Base-by-base conservation (phyloP, 2,329 filamentous ascomycete species). In the Colletotrichum eleusines region DNA sequence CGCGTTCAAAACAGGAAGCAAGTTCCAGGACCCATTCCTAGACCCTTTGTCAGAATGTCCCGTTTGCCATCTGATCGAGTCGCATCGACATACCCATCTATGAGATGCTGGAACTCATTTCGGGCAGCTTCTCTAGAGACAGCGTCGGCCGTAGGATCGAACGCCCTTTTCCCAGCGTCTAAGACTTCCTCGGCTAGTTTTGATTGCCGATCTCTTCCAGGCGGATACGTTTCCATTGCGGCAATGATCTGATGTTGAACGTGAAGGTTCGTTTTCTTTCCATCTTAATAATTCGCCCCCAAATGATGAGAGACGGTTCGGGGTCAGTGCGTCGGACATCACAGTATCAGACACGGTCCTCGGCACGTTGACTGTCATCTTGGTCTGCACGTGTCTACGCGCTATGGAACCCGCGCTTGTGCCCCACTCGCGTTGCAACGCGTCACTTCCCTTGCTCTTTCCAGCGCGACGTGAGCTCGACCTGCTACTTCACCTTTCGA, bases 1-100 rank as follows among this genome's bases (percentile, higher is more conserved):
- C 23, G 87, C 83, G 71, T 90, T 92, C 53, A 94, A 79, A 5
- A 88, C 84, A 11, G 87, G 88, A 28, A 93, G 80, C 11, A 93
- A 83, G 35, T 82, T 84, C 75, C 87, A 87, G 40, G 86, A 85
- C 20, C 84, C 66, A 44, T 72, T 72, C 50, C 69, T 72, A 70
- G 26, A 50, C 9, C 18, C 23, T n/a, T 44, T 23, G 59, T 72
- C 50, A 72, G 69, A 71, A 71, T 38, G 33, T 26, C 46, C 83
- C 72, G 69, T 71, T 66, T 76, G 72, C 12, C 26, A 48, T 14
- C 26, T 23, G 3, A 18, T 26, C 42, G 48, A 44, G 31, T 38
- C 28, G 60, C 38, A 61, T 55, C 38, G 14, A 61, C 73, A 74
- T 81, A 88, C 87, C 80, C 84, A 64, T 84, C 80, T 38, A 89